phyloP scores from a whole-genome alignment of 1,139 yeast genomes.

The Tardiomyces depauwii region DNA sequence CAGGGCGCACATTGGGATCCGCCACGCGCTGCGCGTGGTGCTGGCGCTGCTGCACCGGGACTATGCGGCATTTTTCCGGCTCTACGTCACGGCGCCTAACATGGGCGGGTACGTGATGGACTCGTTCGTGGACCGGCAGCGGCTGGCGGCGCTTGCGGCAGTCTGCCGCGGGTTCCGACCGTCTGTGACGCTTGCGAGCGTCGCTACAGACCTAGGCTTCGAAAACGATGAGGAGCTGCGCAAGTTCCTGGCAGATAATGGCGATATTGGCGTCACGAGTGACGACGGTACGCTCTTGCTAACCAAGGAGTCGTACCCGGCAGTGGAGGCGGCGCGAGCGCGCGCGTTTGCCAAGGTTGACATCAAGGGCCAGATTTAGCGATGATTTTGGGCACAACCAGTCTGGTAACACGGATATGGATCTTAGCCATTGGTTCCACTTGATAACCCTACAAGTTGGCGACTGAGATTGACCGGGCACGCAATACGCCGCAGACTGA shows the following conservation, averaged over 20 bases:
- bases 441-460: no score
- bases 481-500: no score
- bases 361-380: constrained; percentile 81
- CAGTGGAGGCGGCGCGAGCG: constrained; percentile 34
- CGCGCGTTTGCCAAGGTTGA: constrained; percentile 54
- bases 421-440: no score
- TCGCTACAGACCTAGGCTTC: constrained; percentile 41
- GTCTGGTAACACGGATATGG: no score
- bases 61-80: constrained; percentile 41
- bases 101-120: constrained; percentile 35
- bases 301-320: constrained; percentile 36
- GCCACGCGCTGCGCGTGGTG: constrained; percentile 35
- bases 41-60: constrained; percentile 35
- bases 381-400: no score
- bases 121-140: constrained; percentile 41
- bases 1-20: constrained; percentile 25
- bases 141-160: constrained; percentile 47
- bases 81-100: constrained; percentile 32
- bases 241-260: constrained; percentile 33
- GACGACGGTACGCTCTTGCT: constrained; percentile 26
- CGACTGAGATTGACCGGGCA: no score
- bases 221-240: constrained; percentile 24
- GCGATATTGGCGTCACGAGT: constrained; percentile 21
- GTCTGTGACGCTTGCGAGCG: constrained; percentile 32
- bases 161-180: constrained; percentile 54